These are phyloP conservation scores for Cucurbitaria berberidis DNA, from an alignment of 2,329 filamentous ascomycete species.

Conservation along the genomic window DNA sequence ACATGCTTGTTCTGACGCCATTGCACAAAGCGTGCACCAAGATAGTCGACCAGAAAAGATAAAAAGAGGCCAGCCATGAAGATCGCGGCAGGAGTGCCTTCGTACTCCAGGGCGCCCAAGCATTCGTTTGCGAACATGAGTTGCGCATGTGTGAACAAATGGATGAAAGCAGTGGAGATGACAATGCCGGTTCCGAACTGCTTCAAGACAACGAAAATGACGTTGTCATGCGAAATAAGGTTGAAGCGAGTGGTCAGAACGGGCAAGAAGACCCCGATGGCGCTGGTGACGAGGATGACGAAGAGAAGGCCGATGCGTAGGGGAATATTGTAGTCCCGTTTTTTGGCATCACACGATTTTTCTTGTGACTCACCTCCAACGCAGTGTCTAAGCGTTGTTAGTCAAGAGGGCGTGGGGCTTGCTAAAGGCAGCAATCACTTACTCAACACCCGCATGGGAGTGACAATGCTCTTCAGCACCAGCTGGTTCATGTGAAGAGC, in stretches of 20 bases:
- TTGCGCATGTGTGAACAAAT: slow-evolving; percentile 75
- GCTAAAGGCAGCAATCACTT: slow-evolving; percentile 41
- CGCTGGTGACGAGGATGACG: slow-evolving; percentile 71
- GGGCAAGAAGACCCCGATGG: slow-evolving; percentile 71
- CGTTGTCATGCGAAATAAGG: slow-evolving; percentile 54
- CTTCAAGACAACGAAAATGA: slow-evolving; percentile 69
- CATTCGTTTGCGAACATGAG: slow-evolving; percentile 77
- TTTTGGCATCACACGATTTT: slow-evolving; percentile 55
- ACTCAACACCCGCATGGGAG: slow-evolving; percentile 78
- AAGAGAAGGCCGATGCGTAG: slow-evolving; percentile 75
- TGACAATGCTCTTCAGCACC: slow-evolving; percentile 59
- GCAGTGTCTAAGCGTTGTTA: slow-evolving; percentile 60
- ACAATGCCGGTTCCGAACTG: slow-evolving; percentile 76
- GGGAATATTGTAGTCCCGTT: slow-evolving; percentile 69
- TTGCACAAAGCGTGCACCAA: slow-evolving; percentile 65
- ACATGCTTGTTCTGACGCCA: slow-evolving; percentile 37
- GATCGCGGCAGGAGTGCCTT: slow-evolving; percentile 72
- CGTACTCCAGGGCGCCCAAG: slow-evolving; percentile 69
- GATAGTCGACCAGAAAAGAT: slow-evolving; percentile 73
- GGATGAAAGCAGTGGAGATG: slow-evolving; percentile 71
- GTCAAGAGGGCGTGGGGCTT: not conserved
- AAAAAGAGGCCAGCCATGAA: slow-evolving; percentile 76
- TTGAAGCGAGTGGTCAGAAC: slow-evolving; percentile 67
- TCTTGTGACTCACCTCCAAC: slow-evolving; percentile 55
- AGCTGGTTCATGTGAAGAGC: slow-evolving; percentile 21